Base-by-base conservation (phyloP, 148 eudicot genomes). In the Fagopyrum tataricum region DNA sequence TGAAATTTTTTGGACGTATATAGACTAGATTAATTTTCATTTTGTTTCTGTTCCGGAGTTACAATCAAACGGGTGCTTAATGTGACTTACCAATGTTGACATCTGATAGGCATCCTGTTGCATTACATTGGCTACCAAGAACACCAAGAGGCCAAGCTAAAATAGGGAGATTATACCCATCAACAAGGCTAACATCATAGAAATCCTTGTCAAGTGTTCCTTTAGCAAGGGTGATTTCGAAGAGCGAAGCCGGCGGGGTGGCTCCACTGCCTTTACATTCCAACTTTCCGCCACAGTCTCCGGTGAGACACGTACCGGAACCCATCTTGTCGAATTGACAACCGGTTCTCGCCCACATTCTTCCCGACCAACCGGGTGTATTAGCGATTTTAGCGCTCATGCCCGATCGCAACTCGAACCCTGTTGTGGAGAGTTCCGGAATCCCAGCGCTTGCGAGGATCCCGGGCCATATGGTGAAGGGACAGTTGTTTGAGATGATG, bases 141-240 rank as follows among this genome's bases (percentile, higher is more conserved):
- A 71, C 74, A 13, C 84, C 90, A 23, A 72, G 85, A 58, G 97
- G 93, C 72, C 81, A 74, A 24, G 93, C 98, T 44, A 90, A 77
- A 39, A 94, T 81, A 37, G 97, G 96, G 49, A 94, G 74, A 71
- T 94, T 94, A 51, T 89, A 94, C 5, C 98, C 98, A 71, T 94
- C 97, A 6, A 94, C 98, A 7, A 94, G 70, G 76, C 98, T 94
- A 64, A 91, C 93, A 76, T 94, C 98, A 67, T 94, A 94, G 77
- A 81, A 94, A 73, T 94, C 98, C 74, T 76, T 84, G 40, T 74
- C 79, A 23, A 15, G 20, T n/a, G 23, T 44, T 23, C 88, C 95
- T 44, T 77, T 75, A 0, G 97, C 98, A 0, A 94, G 79, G 6
- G 96, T 94, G 48, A 94, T 91, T 87, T 91, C 98, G 67, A 94